phyloP scores from a whole-genome alignment of 768 basidiomycete species.

The Suillus lakei region DNA sequence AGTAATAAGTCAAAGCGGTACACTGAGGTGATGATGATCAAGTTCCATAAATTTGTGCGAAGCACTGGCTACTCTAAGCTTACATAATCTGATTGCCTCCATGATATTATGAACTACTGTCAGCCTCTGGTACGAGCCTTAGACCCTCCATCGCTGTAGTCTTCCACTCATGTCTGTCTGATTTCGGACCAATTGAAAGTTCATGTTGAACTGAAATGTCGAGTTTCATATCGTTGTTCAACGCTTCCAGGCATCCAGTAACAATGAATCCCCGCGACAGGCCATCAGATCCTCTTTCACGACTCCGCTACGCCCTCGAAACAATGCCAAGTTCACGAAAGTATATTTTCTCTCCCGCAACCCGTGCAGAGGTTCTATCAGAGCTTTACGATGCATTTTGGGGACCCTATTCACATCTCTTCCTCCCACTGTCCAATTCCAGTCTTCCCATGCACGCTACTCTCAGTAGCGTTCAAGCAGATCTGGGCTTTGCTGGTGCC shows the following conservation, averaged over 20 bases:
- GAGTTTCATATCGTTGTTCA: constrained; percentile 42
- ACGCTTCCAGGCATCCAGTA: constrained; percentile 52
- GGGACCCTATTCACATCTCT: constrained; percentile 74
- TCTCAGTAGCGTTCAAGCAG: constrained; percentile 72
- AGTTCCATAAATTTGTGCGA: neutral
- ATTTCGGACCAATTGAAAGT: neutral
- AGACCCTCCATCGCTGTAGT: neutral
- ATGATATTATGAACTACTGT: neutral
- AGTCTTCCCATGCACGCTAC: constrained; percentile 66
- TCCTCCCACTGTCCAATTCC: constrained; percentile 67
- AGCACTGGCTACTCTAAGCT: neutral
- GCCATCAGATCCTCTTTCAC: constrained; percentile 65
- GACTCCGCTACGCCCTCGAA: constrained; percentile 77
- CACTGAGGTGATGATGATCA: neutral
- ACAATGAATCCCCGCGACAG: constrained; percentile 62
- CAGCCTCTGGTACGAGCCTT: neutral
- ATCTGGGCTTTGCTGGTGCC: constrained; percentile 57
- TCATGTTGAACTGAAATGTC: constrained; percentile 3
- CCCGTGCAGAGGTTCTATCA: constrained; percentile 79
- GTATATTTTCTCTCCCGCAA: constrained; percentile 73
- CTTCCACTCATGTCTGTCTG: neutral
- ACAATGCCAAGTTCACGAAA: constrained; percentile 82
- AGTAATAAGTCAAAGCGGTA: neutral
- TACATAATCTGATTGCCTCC: neutral
- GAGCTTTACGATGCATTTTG: constrained; percentile 85